Conservation (phyloP, 2,329 filamentous ascomycete species). For the Ophiostoma ulmi region DNA sequence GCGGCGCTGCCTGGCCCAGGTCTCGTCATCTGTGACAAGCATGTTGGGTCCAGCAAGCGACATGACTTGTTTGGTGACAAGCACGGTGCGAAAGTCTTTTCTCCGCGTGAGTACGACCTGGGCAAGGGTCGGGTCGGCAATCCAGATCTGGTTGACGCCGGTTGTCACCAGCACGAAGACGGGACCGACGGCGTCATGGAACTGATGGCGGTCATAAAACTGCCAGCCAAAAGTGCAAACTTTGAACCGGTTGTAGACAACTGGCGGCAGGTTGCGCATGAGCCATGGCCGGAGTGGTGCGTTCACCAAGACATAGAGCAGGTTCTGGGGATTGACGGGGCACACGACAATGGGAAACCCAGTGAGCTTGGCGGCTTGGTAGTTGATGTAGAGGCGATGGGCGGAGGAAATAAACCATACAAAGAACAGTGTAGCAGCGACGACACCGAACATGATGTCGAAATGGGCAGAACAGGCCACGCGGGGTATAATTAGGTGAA, state of each 20-base stretch:
- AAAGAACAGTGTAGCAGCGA: not conserved
- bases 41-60: conserved; percentile 36
- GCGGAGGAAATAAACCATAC: conserved; percentile 18
- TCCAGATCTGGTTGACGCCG: conserved; percentile 27
- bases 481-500: not conserved
- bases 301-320: conserved; percentile 21
- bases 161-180: conserved; percentile 34
- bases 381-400: conserved; percentile 22
- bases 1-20: conserved; percentile 35
- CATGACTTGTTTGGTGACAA: conserved; percentile 32
- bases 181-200: conserved; percentile 32
- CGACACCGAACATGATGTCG: not conserved
- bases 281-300: conserved; percentile 19
- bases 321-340: conserved; percentile 21
- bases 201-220: conserved; percentile 30
- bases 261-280: conserved; percentile 15
- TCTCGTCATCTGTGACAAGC: conserved; percentile 32
- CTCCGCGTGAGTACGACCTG: conserved; percentile 33
- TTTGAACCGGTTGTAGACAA: conserved; percentile 19
- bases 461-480: not conserved
- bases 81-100: conserved; percentile 35
- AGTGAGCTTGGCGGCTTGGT: conserved; percentile 16
- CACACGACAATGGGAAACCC: conserved; percentile 19
- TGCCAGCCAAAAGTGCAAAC: conserved; percentile 34
- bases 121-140: conserved; percentile 34